Base-by-base conservation (phyloP, 148 eudicot species). In the Fallopia convolvulus region DNA sequence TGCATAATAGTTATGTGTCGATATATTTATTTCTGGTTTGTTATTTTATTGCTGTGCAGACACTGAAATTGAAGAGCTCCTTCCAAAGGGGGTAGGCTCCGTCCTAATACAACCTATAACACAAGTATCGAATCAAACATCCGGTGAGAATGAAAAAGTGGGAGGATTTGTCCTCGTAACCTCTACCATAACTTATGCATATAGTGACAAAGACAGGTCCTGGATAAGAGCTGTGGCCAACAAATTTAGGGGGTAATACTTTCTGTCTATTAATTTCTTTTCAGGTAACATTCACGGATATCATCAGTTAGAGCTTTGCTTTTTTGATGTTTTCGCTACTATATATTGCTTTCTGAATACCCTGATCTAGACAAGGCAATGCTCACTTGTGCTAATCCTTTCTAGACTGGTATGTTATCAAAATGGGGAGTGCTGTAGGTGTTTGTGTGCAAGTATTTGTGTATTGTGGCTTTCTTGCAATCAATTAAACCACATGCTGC, bases 181-280 rank as follows among this genome's bases (percentile, higher is more conserved):
- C 73, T 94, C 98, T 76, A 89, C 84, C 82, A 85, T 88, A 65
- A 79, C 77, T 82, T 92, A 87, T 84, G 97, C 92, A 55, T 94
- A 86, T 77, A 88, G 80, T 76, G 85, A 86, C 48, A 92, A 85
- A 85, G 97, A 93, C 77, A 83, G 79, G 81, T 86, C 87, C 41
- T 95, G 99, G 97, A 87, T 91, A 76, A 81, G 85, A 83, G 94
- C 99, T 76, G 80, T 92, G 49, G 88, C 94, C 42, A 89, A 85
- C 82, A 95, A 92, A 82, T 95, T 90, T 79, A 75, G 79, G 83
- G 83, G 89, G 85, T 83, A 76, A 75, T 71, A 61, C 40, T 56
- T 6, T 68, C 40, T 33, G 70, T 39, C 12, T 68, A 5, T 32
- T 68, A 39, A 36, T 36, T 9, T 68, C 21, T 33, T 8, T 17